These are phyloP conservation scores for Syncephalastrum racemosum DNA, from an alignment of 371 early-diverging fungal genomes.

Conservation along the genomic window DNA sequence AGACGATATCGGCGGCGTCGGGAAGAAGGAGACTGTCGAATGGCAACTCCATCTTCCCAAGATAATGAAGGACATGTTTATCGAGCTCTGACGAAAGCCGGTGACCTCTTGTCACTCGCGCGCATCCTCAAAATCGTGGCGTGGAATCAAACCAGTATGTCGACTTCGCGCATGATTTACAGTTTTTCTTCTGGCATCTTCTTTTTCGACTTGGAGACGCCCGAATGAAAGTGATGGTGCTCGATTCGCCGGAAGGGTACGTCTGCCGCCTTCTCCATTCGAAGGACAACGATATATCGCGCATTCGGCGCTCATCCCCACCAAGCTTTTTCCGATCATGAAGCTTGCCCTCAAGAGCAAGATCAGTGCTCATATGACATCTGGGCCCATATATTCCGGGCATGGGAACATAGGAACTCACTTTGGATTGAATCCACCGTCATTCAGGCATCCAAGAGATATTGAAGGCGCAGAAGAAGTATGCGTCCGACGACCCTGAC, in stretches of 20 bases:
- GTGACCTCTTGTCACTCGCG: neutral
- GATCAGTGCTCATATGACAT: conserved; percentile 5
- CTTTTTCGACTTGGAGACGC: neutral
- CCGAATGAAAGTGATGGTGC: neutral
- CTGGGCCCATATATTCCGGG: no score
- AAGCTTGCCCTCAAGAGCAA: conserved; percentile 5
- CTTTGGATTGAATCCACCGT: no score
- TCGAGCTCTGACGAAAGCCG: neutral
- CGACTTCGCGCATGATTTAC: neutral
- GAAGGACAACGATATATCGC: conserved; percentile 5
- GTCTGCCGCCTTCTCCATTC: conserved; percentile 1
- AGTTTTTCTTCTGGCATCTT: neutral
- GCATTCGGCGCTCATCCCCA: neutral
- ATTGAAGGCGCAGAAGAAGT: no score
- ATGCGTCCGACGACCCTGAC: no score
- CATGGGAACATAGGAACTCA: no score
- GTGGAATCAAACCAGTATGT: neutral
- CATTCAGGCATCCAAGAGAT: no score
- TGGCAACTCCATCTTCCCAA: conserved; percentile 6
- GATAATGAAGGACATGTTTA: conserved; percentile 8
- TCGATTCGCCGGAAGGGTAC: conserved; percentile 6
- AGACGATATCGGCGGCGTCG: neutral
- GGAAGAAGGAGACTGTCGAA: conserved; percentile 8
- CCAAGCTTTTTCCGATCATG: conserved; percentile 9
- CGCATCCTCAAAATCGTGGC: neutral